These are phyloP conservation scores for Cadophora luteo-olivacea DNA, from an alignment of 2,329 filamentous ascomycete species.

Conservation along the genomic window DNA sequence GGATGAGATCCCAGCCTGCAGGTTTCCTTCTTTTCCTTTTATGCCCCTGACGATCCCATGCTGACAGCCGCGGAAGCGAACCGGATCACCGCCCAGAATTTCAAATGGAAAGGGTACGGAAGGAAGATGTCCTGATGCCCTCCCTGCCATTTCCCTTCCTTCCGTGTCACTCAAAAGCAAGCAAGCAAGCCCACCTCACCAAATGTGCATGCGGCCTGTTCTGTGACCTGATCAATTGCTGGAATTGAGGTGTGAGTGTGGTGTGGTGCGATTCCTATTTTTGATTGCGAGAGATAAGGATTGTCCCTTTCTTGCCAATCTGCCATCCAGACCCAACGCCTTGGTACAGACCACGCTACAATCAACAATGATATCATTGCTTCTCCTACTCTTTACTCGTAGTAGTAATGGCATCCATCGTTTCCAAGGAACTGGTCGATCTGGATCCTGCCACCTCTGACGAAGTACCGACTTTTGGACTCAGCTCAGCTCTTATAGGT, in stretches of 20 bases:
- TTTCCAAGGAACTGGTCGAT: background rate
- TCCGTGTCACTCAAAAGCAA: slow-evolving; percentile 10
- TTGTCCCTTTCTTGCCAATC: background rate
- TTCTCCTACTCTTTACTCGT: too few species aligned
- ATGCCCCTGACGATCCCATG: slow-evolving; percentile 24
- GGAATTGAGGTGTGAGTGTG: background rate
- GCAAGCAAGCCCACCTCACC: background rate
- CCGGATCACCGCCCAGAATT: slow-evolving; percentile 20
- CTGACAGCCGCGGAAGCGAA: slow-evolving; percentile 21
- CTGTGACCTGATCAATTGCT: background rate
- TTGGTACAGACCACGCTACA: background rate
- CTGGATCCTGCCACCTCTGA: background rate
- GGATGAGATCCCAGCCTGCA: too few species aligned
- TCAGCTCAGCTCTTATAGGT: background rate
- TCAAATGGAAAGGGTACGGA: background rate
- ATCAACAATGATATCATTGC: background rate
- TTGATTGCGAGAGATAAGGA: background rate
- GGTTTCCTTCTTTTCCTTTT: background rate
- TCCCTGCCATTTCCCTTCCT: background rate
- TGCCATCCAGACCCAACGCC: background rate
- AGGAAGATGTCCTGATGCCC: background rate
- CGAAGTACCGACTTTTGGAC: background rate
- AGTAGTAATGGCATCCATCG: background rate
- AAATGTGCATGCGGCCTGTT: slow-evolving; percentile 12
- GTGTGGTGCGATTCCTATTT: background rate